These are phyloP conservation scores for Penicillium sp. DNA, from an alignment of 2,329 filamentous ascomycete species.

Conservation along the genomic window DNA sequence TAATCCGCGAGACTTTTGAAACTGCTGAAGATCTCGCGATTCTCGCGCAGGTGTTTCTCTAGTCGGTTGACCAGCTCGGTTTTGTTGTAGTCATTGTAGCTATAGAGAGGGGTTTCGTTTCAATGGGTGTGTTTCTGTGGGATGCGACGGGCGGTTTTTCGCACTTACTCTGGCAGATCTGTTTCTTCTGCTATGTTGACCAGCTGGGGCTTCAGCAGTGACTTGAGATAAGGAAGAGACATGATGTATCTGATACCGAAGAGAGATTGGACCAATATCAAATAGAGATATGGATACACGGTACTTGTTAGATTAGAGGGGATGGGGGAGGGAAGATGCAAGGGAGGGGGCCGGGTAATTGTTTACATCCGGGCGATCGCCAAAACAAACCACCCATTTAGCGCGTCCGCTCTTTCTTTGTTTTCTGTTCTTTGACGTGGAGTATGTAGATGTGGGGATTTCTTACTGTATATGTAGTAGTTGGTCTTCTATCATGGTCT, in stretches of 20 bases:
- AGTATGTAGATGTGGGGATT: too few relatives aligned
- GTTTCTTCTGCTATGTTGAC: constrained; percentile 67
- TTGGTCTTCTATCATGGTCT: background rate
- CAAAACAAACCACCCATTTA: constrained; percentile 30
- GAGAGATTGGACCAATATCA: constrained; percentile 13
- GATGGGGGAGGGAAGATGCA: constrained; percentile 16
- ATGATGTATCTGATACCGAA: constrained; percentile 45
- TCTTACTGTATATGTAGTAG: background rate
- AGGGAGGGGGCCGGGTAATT: constrained; percentile 22
- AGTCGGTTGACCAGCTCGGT: constrained; percentile 71
- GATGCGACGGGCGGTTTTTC: constrained; percentile 6
- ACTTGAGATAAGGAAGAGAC: constrained; percentile 71
- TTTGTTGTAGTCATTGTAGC: constrained; percentile 70
- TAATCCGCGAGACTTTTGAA: constrained; percentile 68
- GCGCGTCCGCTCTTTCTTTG: constrained; percentile 20
- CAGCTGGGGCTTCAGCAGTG: constrained; percentile 78
- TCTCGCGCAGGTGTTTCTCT: constrained; percentile 67
- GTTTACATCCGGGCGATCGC: constrained; percentile 34
- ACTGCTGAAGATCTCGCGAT: constrained; percentile 61
- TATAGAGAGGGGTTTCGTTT: constrained; percentile 41
- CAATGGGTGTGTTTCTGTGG: background rate
- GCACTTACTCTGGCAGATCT: constrained; percentile 67
- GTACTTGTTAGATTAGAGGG: too few relatives aligned
- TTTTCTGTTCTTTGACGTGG: constrained; percentile 1
- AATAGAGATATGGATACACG: constrained; percentile 14